Base-by-base conservation (phyloP, 805 yeast species). In the Kluyveromyces wickerhamii region DNA sequence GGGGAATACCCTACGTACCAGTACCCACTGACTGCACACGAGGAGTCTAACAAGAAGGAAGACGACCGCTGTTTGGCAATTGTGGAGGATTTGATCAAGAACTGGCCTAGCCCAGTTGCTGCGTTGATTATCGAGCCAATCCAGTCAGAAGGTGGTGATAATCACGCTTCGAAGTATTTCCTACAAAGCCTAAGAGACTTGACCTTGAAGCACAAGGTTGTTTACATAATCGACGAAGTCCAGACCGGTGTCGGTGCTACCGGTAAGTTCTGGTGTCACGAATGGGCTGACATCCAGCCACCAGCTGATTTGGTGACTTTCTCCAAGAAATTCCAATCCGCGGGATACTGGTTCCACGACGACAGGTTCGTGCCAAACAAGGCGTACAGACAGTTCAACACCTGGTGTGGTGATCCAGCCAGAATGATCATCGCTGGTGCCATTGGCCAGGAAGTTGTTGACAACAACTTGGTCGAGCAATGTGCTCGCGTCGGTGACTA, bases 51-150 rank as follows among this genome's bases (percentile, higher is more conserved):
- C 72, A 64, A 66, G 32, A 59, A 67, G 33, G 96, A 87, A 65
- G 97, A 88, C 63, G 75, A 69, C 41, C 72, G 92, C 54, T 84
- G 95, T 59, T 70, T 88, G 44, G 72, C 65, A 31, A 75, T 74
- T 45, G 86, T 87, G 40, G 95, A 86, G 54, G 67, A 75, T 11
- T 58, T 82, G 44, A 71, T 86, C 57, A 62, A 67, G 36, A 67
- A 71, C 17, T 79, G 89, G 87, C 62, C 68, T 42, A 61, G 63
- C 34, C 94, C 95, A 39, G 78, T 89, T 47, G 95, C 95, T 29
- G 95, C 94, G 34, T 68, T 84, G 36, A 74, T 88, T 53, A 76
- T 87, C 44, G 96, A 88, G 67, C 96, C 96, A 7, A 77, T 78
- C 42, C 85, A 78, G 59, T 70, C 83, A 6, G 85, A 78, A 63